phyloP scores from a whole-genome alignment of 306 rosid genomes.

The Calophaca sinica region DNA sequence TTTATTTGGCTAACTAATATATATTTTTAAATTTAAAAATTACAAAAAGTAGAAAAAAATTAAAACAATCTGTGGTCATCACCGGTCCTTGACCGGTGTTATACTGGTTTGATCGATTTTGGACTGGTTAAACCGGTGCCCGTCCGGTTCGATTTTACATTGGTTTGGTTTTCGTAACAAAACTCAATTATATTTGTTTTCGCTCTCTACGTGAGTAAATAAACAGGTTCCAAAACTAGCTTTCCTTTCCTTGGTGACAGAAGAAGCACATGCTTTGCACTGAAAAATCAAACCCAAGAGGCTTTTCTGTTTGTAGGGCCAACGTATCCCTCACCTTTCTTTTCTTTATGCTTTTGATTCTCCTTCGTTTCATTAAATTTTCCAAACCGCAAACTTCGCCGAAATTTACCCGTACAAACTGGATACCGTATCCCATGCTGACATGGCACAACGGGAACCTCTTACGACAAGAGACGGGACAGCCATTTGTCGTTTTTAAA shows the following conservation, averaged over 20 bases:
- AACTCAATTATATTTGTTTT: too few species aligned
- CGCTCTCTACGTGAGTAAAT: too few species aligned
- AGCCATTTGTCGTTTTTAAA: conserved; percentile 18
- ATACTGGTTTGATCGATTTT: too few species aligned
- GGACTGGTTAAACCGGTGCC: too few species aligned
- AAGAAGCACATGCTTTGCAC: conserved; percentile 64
- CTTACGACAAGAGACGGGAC: conserved; percentile 10
- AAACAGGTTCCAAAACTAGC: too few species aligned
- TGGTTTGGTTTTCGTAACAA: too few species aligned
- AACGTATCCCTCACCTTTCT: neutral
- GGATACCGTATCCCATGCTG: conserved; percentile 33
- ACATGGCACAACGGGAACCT: conserved; percentile 50
- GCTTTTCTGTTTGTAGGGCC: conserved; percentile 53
- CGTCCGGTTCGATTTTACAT: too few species aligned
- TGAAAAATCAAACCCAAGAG: conserved; percentile 59
- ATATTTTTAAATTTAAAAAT: too few species aligned
- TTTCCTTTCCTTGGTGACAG: conserved; percentile 34
- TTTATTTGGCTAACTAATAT: too few species aligned
- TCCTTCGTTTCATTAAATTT: conserved; percentile 19
- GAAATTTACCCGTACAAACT: conserved; percentile 34
- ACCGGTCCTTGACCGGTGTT: too few species aligned
- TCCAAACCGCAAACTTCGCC: conserved; percentile 60
- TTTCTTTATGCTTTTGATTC: neutral
- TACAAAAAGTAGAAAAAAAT: too few species aligned
- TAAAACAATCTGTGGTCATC: too few species aligned